Percentiles rank a stretch among this genome's conserved stretches.
phyloP scores from a whole-genome alignment of 345 rosid genomes.

The Hibiscus trionum region DNA sequence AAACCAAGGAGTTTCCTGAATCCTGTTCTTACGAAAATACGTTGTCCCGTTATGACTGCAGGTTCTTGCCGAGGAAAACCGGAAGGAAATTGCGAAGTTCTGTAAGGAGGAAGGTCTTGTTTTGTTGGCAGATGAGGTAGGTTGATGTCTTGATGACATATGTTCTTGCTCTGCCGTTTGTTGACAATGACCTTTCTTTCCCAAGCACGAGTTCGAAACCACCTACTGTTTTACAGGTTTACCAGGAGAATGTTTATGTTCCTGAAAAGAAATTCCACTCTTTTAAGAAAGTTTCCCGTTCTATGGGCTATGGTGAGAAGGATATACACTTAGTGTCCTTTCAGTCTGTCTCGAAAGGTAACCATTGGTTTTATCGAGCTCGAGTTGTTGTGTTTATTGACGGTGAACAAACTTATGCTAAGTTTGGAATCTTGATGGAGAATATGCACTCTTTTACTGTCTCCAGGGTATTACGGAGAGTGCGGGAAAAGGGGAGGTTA shows the following conservation, averaged over 20 bases:
- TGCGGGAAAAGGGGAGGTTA: slow-evolving; percentile 99
- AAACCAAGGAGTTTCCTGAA: neutral
- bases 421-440: neutral
- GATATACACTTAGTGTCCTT: slow-evolving; percentile 74
- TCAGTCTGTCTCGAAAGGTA: slow-evolving; percentile 95
- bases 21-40: neutral
- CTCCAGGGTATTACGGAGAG: slow-evolving; percentile 84
- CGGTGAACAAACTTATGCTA: neutral
- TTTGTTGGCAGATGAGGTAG: slow-evolving; percentile 25
- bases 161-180: neutral
- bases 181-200: neutral
- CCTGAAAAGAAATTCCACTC: slow-evolving; percentile 86
- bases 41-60: slow-evolving; percentile 18
- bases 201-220: neutral
- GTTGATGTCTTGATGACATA: too few species aligned
- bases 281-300: slow-evolving; percentile 80
- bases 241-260: slow-evolving; percentile 83
- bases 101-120: slow-evolving; percentile 87
- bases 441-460: neutral
- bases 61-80: slow-evolving; percentile 93
- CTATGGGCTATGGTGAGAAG: slow-evolving; percentile 78
- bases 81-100: slow-evolving; percentile 63
- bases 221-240: slow-evolving; percentile 38
- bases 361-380: neutral
- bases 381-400: neutral